These are phyloP conservation scores for Tetrahymena elliotti DNA, from an alignment of 73 alveolate species.

Conservation along the genomic window DNA sequence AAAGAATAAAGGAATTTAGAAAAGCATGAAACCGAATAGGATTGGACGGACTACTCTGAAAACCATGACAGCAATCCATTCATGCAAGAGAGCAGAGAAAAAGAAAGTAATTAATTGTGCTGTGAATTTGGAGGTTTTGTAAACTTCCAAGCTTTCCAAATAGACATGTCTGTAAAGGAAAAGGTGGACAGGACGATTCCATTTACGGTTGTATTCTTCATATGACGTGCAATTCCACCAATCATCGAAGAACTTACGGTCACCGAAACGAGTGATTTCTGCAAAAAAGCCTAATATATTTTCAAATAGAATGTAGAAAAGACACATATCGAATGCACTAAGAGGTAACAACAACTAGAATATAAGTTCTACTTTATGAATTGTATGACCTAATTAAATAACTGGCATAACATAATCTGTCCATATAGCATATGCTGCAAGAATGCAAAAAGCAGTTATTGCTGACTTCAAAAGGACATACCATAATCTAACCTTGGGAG, in stretches of 20 bases:
- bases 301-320: slow-evolving; percentile 47
- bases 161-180: slow-evolving; percentile 55
- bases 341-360: slow-evolving; percentile 32
- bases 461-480: slow-evolving; percentile 15
- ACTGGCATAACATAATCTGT: slow-evolving; percentile 18
- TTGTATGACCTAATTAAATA: neutral
- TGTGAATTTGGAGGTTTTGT: slow-evolving; percentile 11
- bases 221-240: slow-evolving; percentile 69
- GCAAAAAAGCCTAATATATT: slow-evolving; percentile 48
- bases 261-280: slow-evolving; percentile 61
- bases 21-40: slow-evolving; percentile 31
- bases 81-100: slow-evolving; percentile 58
- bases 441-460: neutral
- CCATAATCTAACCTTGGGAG: slow-evolving; percentile 9
- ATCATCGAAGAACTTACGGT: slow-evolving; percentile 58
- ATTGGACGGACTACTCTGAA: slow-evolving; percentile 37
- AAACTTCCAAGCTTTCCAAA: slow-evolving; percentile 31
- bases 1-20: slow-evolving; percentile 33
- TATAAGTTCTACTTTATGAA: slow-evolving; percentile 10
- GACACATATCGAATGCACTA: slow-evolving; percentile 14
- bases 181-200: slow-evolving; percentile 68
- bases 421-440: slow-evolving; percentile 15
- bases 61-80: slow-evolving; percentile 32
- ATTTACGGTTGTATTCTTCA: slow-evolving; percentile 61
- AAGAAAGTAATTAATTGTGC: slow-evolving; percentile 39